phyloP scores from a whole-genome alignment of 495 filamentous ascomycete species.

The Parmelia sp. region DNA sequence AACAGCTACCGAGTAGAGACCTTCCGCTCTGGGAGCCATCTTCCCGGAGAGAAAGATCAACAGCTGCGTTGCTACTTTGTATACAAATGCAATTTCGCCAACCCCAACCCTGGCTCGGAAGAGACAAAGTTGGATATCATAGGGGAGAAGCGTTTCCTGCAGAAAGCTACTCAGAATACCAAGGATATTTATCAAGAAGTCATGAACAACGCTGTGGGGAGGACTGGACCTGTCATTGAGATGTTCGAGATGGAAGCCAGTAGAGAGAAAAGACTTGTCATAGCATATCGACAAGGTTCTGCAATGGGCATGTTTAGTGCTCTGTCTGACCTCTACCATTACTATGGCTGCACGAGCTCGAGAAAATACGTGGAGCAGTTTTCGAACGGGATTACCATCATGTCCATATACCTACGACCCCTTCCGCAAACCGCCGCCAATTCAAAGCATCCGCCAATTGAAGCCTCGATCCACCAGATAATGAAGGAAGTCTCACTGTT shows the following conservation, averaged over 20 bases:
- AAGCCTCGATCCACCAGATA: slow-evolving; percentile 95
- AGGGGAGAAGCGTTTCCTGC: slow-evolving; percentile 86
- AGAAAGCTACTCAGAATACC: slow-evolving; percentile 93
- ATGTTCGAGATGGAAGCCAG: slow-evolving; percentile 91
- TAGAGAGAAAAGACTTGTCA: slow-evolving; percentile 84
- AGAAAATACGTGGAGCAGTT: slow-evolving; percentile 99
- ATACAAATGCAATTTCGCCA: slow-evolving; percentile 87
- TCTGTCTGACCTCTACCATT: slow-evolving; percentile 93
- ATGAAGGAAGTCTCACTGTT: slow-evolving; percentile 96
- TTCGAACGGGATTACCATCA: slow-evolving; percentile 94
- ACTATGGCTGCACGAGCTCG: slow-evolving; percentile 93
- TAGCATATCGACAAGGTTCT: slow-evolving; percentile 88
- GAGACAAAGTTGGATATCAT: slow-evolving; percentile 90
- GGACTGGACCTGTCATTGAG: slow-evolving; percentile 92
- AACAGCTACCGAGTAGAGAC: slow-evolving; percentile 89
- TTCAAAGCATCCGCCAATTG: slow-evolving; percentile 66
- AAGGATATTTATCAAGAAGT: slow-evolving; percentile 90
- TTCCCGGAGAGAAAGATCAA: slow-evolving; percentile 70
- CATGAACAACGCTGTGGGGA: slow-evolving; percentile 71
- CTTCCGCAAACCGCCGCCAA: slow-evolving; percentile 44
- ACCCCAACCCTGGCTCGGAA: slow-evolving; percentile 58
- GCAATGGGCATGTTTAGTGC: slow-evolving; percentile 93
- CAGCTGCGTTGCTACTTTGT: slow-evolving; percentile 97
- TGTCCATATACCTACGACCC: slow-evolving; percentile 87
- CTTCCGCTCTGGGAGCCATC: slow-evolving; percentile 70